phyloP scores from a whole-genome alignment of 1,284 basidiomycete genomes.

The Hypsizygus ulmarius region DNA sequence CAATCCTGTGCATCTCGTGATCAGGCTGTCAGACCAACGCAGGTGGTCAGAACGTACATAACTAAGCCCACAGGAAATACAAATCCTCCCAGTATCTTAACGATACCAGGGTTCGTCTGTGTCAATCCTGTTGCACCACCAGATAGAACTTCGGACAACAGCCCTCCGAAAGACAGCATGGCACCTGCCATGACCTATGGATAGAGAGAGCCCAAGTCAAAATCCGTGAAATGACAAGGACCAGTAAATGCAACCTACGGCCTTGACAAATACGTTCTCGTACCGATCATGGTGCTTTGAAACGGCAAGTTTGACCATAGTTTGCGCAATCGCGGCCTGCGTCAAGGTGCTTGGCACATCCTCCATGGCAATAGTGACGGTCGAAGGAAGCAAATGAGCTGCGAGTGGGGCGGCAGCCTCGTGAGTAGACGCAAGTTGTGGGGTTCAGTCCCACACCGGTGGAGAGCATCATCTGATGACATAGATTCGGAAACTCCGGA shows the following conservation, averaged over 20 bases:
- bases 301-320: constrained; percentile 56
- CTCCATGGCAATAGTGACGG: constrained; percentile 2
- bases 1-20: constrained; percentile 50
- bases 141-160: constrained; percentile 56
- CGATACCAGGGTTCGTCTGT: constrained; percentile 58
- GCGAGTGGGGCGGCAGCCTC: not conserved
- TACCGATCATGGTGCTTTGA: constrained; percentile 61
- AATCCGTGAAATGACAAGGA: not conserved
- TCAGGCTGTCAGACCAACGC: not conserved
- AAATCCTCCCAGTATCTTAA: constrained; percentile 62
- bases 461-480: no score
- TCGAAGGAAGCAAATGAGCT: not conserved
- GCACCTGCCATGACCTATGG: constrained; percentile 62
- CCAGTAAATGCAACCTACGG: constrained; percentile 39
- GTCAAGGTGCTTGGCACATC: constrained; percentile 52
- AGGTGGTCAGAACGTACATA: constrained; percentile 45
- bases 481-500: no score
- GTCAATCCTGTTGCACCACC: constrained; percentile 57
- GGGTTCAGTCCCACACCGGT: no score
- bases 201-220: not conserved
- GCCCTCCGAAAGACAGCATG: constrained; percentile 72
- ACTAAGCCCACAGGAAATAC: constrained; percentile 75
- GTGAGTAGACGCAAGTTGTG: no score
- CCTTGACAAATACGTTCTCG: constrained; percentile 63
- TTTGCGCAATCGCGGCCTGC: constrained; percentile 56